Conservation (phyloP, 2,329 filamentous ascomycete genomes). For the Cladosporium sp. region DNA sequence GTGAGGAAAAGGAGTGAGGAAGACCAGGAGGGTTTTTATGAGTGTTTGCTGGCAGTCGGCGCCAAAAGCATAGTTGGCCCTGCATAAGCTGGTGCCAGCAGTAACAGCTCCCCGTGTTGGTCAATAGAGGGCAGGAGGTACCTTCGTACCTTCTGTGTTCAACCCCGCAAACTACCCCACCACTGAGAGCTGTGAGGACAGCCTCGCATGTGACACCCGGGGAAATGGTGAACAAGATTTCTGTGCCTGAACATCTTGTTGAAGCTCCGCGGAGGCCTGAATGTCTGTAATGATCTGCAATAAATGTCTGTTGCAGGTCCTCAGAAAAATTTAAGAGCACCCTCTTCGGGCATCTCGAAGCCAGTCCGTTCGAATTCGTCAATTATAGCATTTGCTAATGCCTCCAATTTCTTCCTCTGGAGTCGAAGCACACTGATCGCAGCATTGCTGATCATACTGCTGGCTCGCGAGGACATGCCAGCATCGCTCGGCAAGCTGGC, state of each 20-base stretch:
- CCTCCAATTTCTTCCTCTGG: constrained; percentile 46
- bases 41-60: constrained; percentile 9
- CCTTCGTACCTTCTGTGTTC: background rate
- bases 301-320: background rate
- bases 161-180: constrained; percentile 11
- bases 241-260: constrained; percentile 4
- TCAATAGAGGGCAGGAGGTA: background rate
- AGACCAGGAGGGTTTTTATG: background rate
- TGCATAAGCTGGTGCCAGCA: constrained; percentile 10
- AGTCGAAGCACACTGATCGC: constrained; percentile 41
- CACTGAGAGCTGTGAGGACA: background rate
- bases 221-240: background rate
- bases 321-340: constrained; percentile 29
- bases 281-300: background rate
- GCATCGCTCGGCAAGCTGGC: constrained; percentile 10
- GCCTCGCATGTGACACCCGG: background rate
- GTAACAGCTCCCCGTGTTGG: background rate
- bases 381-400: constrained; percentile 40
- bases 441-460: constrained; percentile 20
- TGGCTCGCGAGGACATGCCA: constrained; percentile 28
- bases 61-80: background rate
- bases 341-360: constrained; percentile 46
- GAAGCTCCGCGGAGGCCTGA: background rate
- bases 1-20: background rate
- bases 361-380: constrained; percentile 42